A percentile compares a stretch with the other conserved stretches of the same genome.
Conservation (phyloP, 106 monocot genomes). For the Platanthera zijinensis region DNA sequence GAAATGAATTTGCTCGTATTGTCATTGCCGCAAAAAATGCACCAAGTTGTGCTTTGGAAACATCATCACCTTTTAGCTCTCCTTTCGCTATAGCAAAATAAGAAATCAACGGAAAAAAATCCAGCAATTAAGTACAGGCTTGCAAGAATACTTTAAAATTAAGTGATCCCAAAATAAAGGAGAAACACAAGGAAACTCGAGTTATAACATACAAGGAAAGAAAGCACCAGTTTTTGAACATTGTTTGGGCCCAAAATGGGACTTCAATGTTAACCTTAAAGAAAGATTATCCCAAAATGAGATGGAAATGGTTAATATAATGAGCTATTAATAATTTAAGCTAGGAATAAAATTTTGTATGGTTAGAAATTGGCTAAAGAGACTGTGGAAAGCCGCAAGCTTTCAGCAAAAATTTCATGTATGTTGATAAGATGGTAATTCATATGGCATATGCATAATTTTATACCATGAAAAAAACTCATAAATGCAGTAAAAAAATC, state of each 20-base stretch:
- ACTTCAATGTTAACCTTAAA: no score
- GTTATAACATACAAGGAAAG: background rate
- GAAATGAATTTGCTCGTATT: slow-evolving; percentile 88
- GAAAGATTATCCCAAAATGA: no score
- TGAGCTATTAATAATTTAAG: no score
- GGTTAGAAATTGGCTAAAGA: background rate
- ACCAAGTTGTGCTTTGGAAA: slow-evolving; percentile 87
- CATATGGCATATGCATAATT: background rate
- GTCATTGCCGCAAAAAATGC: slow-evolving; percentile 98
- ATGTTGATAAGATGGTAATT: background rate
- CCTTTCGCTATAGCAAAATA: slow-evolving; percentile 47
- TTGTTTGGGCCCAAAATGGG: no score
- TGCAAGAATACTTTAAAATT: background rate
- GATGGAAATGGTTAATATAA: no score
- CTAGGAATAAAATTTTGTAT: no score
- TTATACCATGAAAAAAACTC: background rate
- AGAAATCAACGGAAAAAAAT: background rate
- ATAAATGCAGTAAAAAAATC: background rate
- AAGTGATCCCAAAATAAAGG: background rate
- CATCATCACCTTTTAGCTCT: slow-evolving; percentile 80
- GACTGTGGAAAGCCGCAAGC: background rate
- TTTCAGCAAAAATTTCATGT: background rate
- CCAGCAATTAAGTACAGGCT: background rate
- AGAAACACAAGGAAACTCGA: background rate
- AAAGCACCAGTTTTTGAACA: no score